Base-by-base conservation (phyloP, 83 land plant genomes). In the Diphasiastrum complanatum region DNA sequence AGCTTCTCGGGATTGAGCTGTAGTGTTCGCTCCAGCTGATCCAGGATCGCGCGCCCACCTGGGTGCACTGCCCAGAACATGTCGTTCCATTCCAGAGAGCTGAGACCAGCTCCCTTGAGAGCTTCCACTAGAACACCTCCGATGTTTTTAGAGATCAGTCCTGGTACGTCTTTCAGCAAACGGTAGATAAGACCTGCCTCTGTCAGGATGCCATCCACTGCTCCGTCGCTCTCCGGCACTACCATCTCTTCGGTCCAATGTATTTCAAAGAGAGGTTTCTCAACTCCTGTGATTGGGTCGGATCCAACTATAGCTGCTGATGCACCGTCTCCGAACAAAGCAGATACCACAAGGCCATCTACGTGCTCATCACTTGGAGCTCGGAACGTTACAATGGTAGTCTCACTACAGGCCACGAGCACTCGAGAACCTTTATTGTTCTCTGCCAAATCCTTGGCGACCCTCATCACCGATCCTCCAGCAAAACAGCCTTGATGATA, bases 61-160 rank as follows among this genome's bases (percentile, higher is more conserved):
- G 61, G 61, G 45, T 59, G 61, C 14, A 59, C 61, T 5, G 61
- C 61, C 61, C 61, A 59, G 61, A 59, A 59, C 46, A 59, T 34
- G 61, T 59, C 61, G 24, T 59, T 59, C 40, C 45, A 59, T 3
- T 14, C 10, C 2, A 45, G 61, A 5, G 57, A 53, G 29, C 24
- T 25, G 14, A 38, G 12, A 38, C 43, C 14, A 4, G 46, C 40
- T 2, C 3, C 5, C 20, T 59, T 37, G 4, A 16, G 23, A 5
- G 61, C 46, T 45, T 59, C 61, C 5, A 11, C 30, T 31, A 59
- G 20, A 35, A 59, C 20, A 6, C 36, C 36, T 18, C 18, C 61
- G 20, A 59, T 59, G 61, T 59, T 59, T 31, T 59, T 59, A 4
- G 61, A 59, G 46, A 59, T 59, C 16, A 59, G 61, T 19, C 61